These are phyloP conservation scores for Fusarium beomiforme DNA, from an alignment of 2,329 filamentous ascomycete species.

Conservation along the genomic window DNA sequence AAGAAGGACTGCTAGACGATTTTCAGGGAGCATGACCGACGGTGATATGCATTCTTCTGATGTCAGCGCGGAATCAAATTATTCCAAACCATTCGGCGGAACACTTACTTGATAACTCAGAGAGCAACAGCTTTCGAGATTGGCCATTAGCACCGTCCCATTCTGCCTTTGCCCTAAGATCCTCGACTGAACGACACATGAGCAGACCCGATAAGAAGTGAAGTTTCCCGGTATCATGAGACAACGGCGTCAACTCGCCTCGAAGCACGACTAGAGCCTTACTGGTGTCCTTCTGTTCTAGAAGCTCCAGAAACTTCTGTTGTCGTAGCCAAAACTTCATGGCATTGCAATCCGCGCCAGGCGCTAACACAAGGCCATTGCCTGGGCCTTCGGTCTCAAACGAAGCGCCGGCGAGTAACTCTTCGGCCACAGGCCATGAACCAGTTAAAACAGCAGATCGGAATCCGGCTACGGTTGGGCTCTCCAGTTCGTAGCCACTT, in stretches of 20 bases:
- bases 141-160: slow-evolving; percentile 86
- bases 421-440: slow-evolving; percentile 86
- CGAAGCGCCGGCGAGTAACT: slow-evolving; percentile 71
- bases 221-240: slow-evolving; percentile 79
- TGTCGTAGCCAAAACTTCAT: slow-evolving; percentile 91
- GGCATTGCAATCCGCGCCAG: slow-evolving; percentile 77
- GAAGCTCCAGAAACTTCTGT: slow-evolving; percentile 92
- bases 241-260: slow-evolving; percentile 86
- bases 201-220: slow-evolving; percentile 88
- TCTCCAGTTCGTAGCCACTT: slow-evolving; percentile 90
- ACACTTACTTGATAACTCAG: slow-evolving; percentile 81
- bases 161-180: slow-evolving; percentile 78
- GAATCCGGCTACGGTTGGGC: slow-evolving; percentile 85
- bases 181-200: slow-evolving; percentile 84
- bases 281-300: slow-evolving; percentile 79
- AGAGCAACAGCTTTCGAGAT: slow-evolving; percentile 79
- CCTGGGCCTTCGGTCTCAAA: slow-evolving; percentile 49
- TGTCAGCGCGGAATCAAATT: not conserved
- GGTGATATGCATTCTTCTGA: slow-evolving; percentile 88
- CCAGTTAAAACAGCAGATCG: slow-evolving; percentile 82
- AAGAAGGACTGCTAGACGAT: slow-evolving; percentile 82
- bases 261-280: slow-evolving; percentile 85
- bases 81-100: not conserved
- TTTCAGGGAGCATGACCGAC: slow-evolving; percentile 95
- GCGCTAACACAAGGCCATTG: slow-evolving; percentile 77